These are phyloP conservation scores for Plasmodium gonderi DNA, from an alignment of 169 alveolate genomes.

Conservation along the genomic window DNA sequence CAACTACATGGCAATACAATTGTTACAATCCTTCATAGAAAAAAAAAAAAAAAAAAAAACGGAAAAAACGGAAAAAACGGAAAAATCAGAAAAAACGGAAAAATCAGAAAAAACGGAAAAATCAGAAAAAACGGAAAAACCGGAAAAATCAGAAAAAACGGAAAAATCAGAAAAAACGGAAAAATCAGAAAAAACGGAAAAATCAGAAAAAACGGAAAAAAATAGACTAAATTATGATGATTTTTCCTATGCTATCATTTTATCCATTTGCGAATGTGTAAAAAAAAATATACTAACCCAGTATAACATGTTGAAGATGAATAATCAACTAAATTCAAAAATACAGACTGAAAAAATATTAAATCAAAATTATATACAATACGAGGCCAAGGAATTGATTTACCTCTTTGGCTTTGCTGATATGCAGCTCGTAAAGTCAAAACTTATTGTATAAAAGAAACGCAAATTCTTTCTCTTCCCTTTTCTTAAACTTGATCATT, in stretches of 20 bases:
- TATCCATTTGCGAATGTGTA: conserved; percentile 68
- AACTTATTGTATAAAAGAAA: not conserved
- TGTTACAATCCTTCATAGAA: conserved; percentile 20
- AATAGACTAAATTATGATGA: conserved; percentile 53
- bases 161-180: no score
- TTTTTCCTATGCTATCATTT: conserved; percentile 66
- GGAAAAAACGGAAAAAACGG: no score
- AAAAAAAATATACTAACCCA: conserved; percentile 69
- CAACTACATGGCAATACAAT: conserved; percentile 10
- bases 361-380: conserved; percentile 37
- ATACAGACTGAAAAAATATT: conserved; percentile 51
- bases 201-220: conserved; percentile 18
- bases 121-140: no score
- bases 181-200: no score
- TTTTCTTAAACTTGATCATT: no score
- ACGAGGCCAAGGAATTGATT: conserved; percentile 71
- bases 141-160: no score
- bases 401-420: conserved; percentile 72
- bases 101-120: no score
- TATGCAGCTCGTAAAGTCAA: conserved; percentile 46
- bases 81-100: no score
- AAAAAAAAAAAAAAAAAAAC: conserved; percentile 11
- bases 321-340: conserved; percentile 28
- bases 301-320: conserved; percentile 40
- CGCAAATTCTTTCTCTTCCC: not conserved